phyloP scores from a whole-genome alignment of 345 rosid species.

The Ceriops tagal region DNA sequence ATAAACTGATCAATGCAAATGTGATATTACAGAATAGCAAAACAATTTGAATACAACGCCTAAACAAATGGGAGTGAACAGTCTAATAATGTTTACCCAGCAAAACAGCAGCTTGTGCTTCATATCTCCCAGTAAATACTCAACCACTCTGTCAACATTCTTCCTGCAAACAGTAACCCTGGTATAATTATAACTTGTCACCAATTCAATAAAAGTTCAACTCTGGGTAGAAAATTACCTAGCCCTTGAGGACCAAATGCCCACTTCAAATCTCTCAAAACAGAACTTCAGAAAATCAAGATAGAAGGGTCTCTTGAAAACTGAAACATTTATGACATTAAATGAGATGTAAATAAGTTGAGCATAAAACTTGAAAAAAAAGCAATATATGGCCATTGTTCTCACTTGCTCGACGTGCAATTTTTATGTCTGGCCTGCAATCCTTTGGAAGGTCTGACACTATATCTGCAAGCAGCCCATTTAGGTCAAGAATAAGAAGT shows the following conservation, averaged over 20 bases:
- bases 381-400: not conserved
- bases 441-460: constrained; percentile 41
- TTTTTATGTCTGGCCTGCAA: constrained; percentile 41
- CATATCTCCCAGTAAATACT: constrained; percentile 71
- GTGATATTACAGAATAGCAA: not conserved
- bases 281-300: constrained; percentile 63
- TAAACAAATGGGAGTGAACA: not conserved
- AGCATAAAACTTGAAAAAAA: not conserved
- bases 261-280: constrained; percentile 78
- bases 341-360: constrained; percentile 4
- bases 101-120: constrained; percentile 68
- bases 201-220: not conserved
- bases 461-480: constrained; percentile 78
- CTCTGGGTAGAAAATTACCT: constrained; percentile 37
- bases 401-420: constrained; percentile 62
- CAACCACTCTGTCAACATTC: constrained; percentile 50
- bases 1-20: not conserved
- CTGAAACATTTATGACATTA: constrained; percentile 33
- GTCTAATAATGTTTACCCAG: constrained; percentile 52
- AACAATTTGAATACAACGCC: not conserved
- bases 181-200: not conserved
- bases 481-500: constrained; percentile 82
- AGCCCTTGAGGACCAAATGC: constrained; percentile 81
- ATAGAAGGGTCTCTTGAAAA: constrained; percentile 70
- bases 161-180: constrained; percentile 38